A percentile compares a stretch with the other conserved stretches of the same genome.
These are phyloP conservation scores for Paratrypanosoma confusum DNA, from an alignment of 208 protist species.

Conservation along the genomic window DNA sequence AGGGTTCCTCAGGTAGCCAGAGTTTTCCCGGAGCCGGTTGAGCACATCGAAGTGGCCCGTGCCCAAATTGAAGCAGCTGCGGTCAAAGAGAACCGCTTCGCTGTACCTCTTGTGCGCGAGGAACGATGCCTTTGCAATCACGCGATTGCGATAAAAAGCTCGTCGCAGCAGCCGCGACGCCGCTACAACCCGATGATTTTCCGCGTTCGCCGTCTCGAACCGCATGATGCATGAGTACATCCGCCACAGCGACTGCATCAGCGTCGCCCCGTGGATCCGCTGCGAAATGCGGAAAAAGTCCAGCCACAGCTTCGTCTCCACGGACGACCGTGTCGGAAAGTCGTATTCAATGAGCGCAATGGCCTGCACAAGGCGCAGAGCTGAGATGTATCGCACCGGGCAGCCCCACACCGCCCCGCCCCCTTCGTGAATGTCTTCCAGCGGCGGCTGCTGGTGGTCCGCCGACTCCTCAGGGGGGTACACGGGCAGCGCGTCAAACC, in stretches of 20 bases:
- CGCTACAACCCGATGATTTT: slow-evolving; percentile 9
- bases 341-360: slow-evolving; percentile 54
- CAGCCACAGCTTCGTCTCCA: slow-evolving; percentile 61
- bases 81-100: slow-evolving; percentile 41
- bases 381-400: slow-evolving; percentile 21
- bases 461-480: slow-evolving; percentile 20
- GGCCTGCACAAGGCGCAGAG: slow-evolving; percentile 57
- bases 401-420: neutral
- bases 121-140: slow-evolving; percentile 31
- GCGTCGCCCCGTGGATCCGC: slow-evolving; percentile 50
- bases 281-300: slow-evolving; percentile 69
- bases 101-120: slow-evolving; percentile 22
- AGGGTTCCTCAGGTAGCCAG: slow-evolving; percentile 17
- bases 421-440: neutral
- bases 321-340: slow-evolving; percentile 61
- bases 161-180: slow-evolving; percentile 21
- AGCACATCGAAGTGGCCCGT: slow-evolving; percentile 57
- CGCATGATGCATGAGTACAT: slow-evolving; percentile 49
- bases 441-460: neutral
- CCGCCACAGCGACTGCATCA: slow-evolving; percentile 75
- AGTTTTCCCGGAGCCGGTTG: slow-evolving; percentile 48
- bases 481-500: slow-evolving; percentile 35
- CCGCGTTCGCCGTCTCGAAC: slow-evolving; percentile 49
- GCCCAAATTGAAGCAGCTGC: slow-evolving; percentile 41
- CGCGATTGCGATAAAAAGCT: slow-evolving; percentile 34